Base-by-base conservation (phyloP, 768 basidiomycete species). In the Russula brevipes region DNA sequence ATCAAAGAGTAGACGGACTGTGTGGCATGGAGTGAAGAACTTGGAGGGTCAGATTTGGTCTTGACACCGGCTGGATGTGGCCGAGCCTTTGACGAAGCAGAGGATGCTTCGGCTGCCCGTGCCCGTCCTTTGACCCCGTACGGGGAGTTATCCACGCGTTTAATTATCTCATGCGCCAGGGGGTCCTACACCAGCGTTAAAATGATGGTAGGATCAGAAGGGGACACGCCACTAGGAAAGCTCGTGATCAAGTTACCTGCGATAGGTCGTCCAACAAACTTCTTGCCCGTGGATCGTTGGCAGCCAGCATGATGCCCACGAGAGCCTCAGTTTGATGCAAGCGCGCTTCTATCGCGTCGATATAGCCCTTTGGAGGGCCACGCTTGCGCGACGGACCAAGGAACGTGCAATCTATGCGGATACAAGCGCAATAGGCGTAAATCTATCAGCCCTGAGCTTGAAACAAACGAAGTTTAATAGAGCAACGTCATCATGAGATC, bases 321-420 rank as follows among this genome's bases (percentile, higher is more conserved):
- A 96, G 79, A 0, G 93, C 93, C 72, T 96, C 93, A 17, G 92
- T 91, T 71, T 95, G 91, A 68, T 96, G 94, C 5, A 96, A 77
- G 14, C 91, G 84, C 14, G 89, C 89, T 75, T 96, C 93, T 69
- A 96, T 93, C 35, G 92, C 92, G 70, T 95, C 92, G 71, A 96
- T 94, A 78, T 96, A 96, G 1, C 93, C 93, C 71, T 91, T 92
- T n/a, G 91, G 89, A 3, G 89, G 89, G 2, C 92, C 92, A 67
- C 92, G 87, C 72, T 89, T 89, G 68, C 87, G 82, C 12, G 88
- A 89, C 8, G 88, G 88, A 2, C 87, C 87, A 45, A 90, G 78
- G 74, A 88, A 90, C 0, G 89, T 89, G 71, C 88, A 91, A 19
- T 83, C 87, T 89, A 70, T 54, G 49, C 45, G 44, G 39, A 19